Conservation (phyloP, 2,329 filamentous ascomycete genomes). For the Fulvia fulva region DNA sequence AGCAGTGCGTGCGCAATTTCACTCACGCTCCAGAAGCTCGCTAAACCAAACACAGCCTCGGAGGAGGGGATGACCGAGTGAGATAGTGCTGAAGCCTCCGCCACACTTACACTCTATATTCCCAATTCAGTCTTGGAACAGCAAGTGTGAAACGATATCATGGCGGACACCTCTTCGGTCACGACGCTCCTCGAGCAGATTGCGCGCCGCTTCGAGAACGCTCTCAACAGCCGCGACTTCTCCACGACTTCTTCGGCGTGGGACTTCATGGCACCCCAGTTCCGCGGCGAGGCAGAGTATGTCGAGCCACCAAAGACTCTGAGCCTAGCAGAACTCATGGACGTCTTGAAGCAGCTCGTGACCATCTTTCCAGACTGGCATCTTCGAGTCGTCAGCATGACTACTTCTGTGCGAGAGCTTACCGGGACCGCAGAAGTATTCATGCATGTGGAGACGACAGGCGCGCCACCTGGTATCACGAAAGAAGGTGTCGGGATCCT, state of each 20-base stretch:
- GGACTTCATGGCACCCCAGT: neutral
- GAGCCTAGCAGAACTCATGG: neutral
- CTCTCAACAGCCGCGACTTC: constrained; percentile 2
- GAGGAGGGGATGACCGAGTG: too few relatives aligned
- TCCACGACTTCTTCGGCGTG: neutral
- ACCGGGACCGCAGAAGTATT: neutral
- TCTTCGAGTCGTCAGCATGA: neutral
- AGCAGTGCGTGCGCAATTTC: too few relatives aligned
- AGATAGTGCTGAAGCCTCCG: neutral
- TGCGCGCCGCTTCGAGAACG: neutral
- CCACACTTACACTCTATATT: neutral
- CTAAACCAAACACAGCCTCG: too few relatives aligned
- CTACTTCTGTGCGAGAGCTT: neutral
- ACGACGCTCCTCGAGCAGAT: neutral
- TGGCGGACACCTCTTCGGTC: neutral
- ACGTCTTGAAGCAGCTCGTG: neutral
- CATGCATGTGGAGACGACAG: neutral
- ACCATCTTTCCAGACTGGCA: neutral
- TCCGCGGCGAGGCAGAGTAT: neutral
- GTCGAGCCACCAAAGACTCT: neutral
- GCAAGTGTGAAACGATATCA: neutral
- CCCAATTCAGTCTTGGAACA: neutral
- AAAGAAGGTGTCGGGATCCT: neutral
- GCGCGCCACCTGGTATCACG: neutral
- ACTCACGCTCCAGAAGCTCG: too few relatives aligned